Conservation (phyloP, 1,284 basidiomycete species). For the Ceratobasidium sp. region DNA sequence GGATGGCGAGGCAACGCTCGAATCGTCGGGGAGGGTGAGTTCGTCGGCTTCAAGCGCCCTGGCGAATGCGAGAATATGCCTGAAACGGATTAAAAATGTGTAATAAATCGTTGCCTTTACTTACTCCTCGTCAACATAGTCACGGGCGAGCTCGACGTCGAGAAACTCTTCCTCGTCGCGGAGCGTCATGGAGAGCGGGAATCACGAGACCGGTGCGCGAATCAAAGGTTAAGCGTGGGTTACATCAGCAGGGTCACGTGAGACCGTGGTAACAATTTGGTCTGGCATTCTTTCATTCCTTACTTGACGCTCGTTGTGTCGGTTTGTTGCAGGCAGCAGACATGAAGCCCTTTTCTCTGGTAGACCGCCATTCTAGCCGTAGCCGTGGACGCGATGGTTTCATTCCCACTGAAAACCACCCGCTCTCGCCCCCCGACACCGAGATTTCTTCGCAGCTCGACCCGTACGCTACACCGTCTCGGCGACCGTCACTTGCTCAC, state of each 20-base stretch:
- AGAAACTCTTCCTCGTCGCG: constrained; percentile 26
- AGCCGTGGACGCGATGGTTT: constrained; percentile 3
- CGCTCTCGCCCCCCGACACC: constrained; percentile 37
- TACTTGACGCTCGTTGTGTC: constrained; percentile 26
- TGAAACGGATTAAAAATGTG: constrained; percentile 53
- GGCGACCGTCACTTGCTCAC: constrained; percentile 30
- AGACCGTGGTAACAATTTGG: neutral
- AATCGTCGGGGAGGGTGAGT: constrained; percentile 61
- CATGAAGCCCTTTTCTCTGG: constrained; percentile 21
- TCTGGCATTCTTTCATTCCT: neutral
- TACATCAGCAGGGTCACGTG: constrained; percentile 2
- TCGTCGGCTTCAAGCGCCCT: constrained; percentile 75
- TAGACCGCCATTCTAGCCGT: constrained; percentile 14
- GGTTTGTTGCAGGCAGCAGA: constrained; percentile 45
- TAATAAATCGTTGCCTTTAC: constrained; percentile 31
- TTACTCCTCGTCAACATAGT: constrained; percentile 81
- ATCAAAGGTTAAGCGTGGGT: constrained; percentile 5
- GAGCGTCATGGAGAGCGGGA: constrained; percentile 36
- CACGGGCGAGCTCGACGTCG: constrained; percentile 49
- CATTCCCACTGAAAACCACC: constrained; percentile 20
- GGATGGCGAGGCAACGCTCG: constrained; percentile 53
- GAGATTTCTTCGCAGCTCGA: constrained; percentile 34
- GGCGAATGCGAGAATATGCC: constrained; percentile 78
- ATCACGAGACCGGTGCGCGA: constrained; percentile 2
- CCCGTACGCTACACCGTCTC: constrained; percentile 13